Base-by-base conservation (phyloP, 257 asterid species). In the Gentiana macrophylla region DNA sequence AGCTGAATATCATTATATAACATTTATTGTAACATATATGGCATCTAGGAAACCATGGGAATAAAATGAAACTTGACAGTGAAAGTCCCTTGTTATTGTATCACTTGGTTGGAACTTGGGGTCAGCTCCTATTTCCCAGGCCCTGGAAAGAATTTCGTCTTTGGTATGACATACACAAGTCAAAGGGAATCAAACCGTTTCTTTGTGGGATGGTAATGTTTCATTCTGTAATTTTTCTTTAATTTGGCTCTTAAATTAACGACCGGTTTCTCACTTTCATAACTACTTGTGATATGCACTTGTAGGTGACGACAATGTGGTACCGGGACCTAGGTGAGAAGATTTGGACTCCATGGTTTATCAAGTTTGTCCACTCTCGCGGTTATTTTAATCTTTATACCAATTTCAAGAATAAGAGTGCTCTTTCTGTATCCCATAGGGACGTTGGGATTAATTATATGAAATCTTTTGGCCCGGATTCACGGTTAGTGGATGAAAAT, bases 311-410 rank as follows among this genome's bases (percentile, higher is more conserved):
- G 46, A 91, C 77, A 59, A 93, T 96, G 67, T 91, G 98, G 98
- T 91, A 84, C 86, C 84, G 81, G 65, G 85, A 72, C 78, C 64
- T 76, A 80, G 97, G 98, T n/a, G 98, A 87, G 72, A 87, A 73
- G 74, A 91, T 91, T 46, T 91, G 98, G 98, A 91, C 98, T 49
- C 98, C 98, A 2, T 91, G 98, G 97, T 91, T 91, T 67, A 81
- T 91, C 60, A 91, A 91, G 67, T 91, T 91, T 69, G 77, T 87
- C 56, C 95, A 91, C 12, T 74, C 86, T 57, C 93, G 65, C 37
- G 88, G 94, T 13, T 91, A 91, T 66, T 91, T 78, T 61, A 91
- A 84, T 70, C 74, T 91, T 4, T 84, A 87, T 62, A 84, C 97
- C 57, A 83, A 87, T 69, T 84, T 91, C 70, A 77, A n/a, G 73